Conservation (phyloP, 345 rosid genomes). For the Cardamine resedifolia region DNA sequence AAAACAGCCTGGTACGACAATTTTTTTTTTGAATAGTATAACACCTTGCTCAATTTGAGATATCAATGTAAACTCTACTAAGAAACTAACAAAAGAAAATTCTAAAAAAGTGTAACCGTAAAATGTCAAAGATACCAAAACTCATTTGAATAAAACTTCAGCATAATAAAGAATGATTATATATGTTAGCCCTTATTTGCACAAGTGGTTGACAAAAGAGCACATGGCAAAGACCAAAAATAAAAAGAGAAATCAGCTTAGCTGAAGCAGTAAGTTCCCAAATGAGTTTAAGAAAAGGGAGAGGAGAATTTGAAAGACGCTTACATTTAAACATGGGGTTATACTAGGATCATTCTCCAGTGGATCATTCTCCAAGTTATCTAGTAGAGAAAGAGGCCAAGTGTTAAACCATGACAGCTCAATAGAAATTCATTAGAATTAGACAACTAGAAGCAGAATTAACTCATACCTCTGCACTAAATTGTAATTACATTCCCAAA, state of each 20-base stretch:
- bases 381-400: conserved; percentile 33
- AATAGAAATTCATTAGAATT: neutral
- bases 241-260: neutral
- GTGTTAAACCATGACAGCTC: conserved; percentile 13
- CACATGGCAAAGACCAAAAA: too few species aligned
- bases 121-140: too few species aligned
- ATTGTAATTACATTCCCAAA: conserved; percentile 2
- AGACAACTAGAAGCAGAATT: conserved; percentile 2
- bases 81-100: too few species aligned
- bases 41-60: too few species aligned
- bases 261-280: neutral
- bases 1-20: too few species aligned
- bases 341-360: conserved; percentile 35
- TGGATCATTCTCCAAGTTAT: conserved; percentile 26
- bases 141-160: too few species aligned
- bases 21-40: too few species aligned
- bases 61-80: too few species aligned
- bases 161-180: too few species aligned
- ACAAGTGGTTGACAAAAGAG: too few species aligned
- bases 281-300: neutral
- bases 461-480: neutral
- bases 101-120: too few species aligned
- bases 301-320: conserved; percentile 20
- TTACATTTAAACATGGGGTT: conserved; percentile 41
- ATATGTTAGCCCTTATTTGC: too few species aligned